Evolutionary conservation across 352 stramenopile species (phyloP).

Genomic region (Phytophthora fragariae): DNA sequence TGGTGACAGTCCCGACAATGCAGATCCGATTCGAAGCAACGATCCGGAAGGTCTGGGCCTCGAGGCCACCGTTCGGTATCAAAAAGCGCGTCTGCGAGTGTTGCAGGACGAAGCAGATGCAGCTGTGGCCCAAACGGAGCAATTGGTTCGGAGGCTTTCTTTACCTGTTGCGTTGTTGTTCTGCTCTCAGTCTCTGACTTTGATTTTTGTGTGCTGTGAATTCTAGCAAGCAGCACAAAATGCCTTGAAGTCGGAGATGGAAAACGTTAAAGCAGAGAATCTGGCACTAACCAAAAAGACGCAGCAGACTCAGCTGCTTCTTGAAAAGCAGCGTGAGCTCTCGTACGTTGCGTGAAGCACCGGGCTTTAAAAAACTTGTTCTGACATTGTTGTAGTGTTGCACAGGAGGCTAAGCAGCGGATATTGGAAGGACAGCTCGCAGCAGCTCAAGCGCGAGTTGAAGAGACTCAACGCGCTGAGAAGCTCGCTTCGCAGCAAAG

Average conservation of each 20-base stretch:
- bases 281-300: constrained; percentile 58
- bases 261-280: constrained; percentile 61
- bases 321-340: constrained; percentile 84
- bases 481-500: constrained; percentile 75
- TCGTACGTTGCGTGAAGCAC: constrained; percentile 43
- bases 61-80: constrained; percentile 73
- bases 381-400: constrained; percentile 42
- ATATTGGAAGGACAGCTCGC: constrained; percentile 75
- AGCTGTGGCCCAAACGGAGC: constrained; percentile 43
- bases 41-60: constrained; percentile 54
- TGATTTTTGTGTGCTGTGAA: constrained; percentile 6
- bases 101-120: constrained; percentile 74
- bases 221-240: constrained; percentile 50
- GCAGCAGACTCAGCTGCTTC: constrained; percentile 69
- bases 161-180: neutral
- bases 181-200: neutral
- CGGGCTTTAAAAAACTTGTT: neutral
- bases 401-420: constrained; percentile 75
- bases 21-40: constrained; percentile 1
- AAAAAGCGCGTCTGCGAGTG: constrained; percentile 76
- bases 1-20: constrained; percentile 5
- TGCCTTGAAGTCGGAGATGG: constrained; percentile 48
- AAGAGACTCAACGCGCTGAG: constrained; percentile 65
- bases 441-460: constrained; percentile 51
- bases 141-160: constrained; percentile 47